phyloP scores from a whole-genome alignment of 2,329 filamentous ascomycete species.

The Aspergillus uvarum region DNA sequence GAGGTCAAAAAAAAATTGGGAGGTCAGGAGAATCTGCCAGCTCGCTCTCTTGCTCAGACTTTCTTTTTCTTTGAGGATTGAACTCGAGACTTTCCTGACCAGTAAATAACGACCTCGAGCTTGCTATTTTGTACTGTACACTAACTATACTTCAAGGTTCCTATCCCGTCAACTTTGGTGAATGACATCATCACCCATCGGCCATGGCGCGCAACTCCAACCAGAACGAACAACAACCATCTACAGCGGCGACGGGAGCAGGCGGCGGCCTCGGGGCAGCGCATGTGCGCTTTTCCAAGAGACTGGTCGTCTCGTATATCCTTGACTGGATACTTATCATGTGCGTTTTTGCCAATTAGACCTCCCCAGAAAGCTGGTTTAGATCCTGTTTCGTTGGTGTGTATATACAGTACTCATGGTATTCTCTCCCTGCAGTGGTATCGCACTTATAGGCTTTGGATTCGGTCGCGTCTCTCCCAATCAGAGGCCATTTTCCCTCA shows the following conservation, averaged over 20 bases:
- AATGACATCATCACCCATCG: background rate
- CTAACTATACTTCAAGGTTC: too few species aligned
- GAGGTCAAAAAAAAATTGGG: background rate
- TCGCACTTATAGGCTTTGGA: conserved; percentile 59
- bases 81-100: too few species aligned
- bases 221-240: background rate
- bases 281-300: conserved; percentile 40
- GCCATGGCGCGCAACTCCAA: background rate
- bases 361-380: background rate
- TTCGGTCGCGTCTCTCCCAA: conserved; percentile 64
- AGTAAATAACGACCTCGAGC: too few species aligned
- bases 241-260: background rate
- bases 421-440: conserved; percentile 42
- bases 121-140: too few species aligned
- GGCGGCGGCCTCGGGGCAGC: background rate
- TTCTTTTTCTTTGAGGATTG: too few species aligned
- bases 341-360: conserved; percentile 36
- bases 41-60: too few species aligned
- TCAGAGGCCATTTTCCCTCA: conserved; percentile 68
- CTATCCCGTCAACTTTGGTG: background rate
- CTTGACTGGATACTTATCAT: conserved; percentile 70
- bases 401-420: conserved; percentile 8
- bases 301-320: conserved; percentile 65
- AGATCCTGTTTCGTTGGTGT: background rate
- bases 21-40: too few species aligned